Evolutionary conservation across 768 basidiomycete genomes (phyloP), one percentile per base, ranked within the genome.

Genomic region (Leucocoprinus sp.): DNA sequence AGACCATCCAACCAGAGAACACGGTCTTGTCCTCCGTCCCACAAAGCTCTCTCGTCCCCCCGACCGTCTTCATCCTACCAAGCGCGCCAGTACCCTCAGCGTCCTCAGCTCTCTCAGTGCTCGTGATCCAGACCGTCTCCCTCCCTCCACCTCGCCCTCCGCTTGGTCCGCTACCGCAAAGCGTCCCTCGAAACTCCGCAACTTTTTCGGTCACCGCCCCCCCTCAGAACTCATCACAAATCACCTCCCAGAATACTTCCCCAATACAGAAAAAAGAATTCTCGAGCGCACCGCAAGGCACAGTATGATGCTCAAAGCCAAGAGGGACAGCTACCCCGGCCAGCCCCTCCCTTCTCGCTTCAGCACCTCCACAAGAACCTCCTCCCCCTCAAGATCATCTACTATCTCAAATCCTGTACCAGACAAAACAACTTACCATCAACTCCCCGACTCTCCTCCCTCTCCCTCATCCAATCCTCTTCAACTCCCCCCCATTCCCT

Each of bases 131-230:
- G 42, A 45, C 37, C 54, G 54, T 48, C 52, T 51, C 28, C 57
- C 58, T 45, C 63, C 62, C 21, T 52, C 54, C 18, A 58, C 50
- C 28, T 57, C 58, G 43, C 63, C 62, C 21, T 52, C 54, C 18
- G 59, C 50, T 22, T 49, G 59, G n/a, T 66, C 48, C 52, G 64
- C 65, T 33, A 66, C 64, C 46, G 62, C 61, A 35, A 76, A 76
- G 54, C 67, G 72, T 7, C 76, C 82, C 3, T 76, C 77, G 17
- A 93, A 90, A 57, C 61, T 93, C 37, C 87, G 87, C 63, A 93
- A 92, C 70, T 99, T 98, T 72, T 95, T 97, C 55, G 96, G 95
- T 12, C 96, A 97, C 57, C 86, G 96, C 31, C 96, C 96, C 0
- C 93, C 96, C 0, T 91, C 87, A 65, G 96, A 98, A 63, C 80